Evolutionary conservation across 768 basidiomycete species (phyloP), one percentile per base, ranked within the genome.

Genomic region (Lactarius evosmus): DNA sequence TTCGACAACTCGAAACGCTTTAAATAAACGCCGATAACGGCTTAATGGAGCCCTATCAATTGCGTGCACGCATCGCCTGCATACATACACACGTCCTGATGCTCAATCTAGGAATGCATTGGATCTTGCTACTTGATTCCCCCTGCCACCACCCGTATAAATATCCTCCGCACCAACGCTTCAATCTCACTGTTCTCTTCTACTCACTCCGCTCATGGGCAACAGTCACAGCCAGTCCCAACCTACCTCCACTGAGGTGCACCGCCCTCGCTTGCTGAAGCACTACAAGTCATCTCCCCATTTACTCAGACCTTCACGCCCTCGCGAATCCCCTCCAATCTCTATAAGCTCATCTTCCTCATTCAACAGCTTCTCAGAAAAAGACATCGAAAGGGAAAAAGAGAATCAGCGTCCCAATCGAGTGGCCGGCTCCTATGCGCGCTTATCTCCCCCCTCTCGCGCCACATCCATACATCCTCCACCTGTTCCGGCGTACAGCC

Each of bases 231-330:
- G 27, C 17, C 56, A 66, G 51, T 65, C 64, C 2, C 51, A 40
- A 2, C 56, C 58, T 22, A 32, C 63, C 16, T 3, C 29, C 25
- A n/a, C 55, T 2, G 49, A 25, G 44, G 58, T 50, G 11, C 63
- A 8, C 8, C 58, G 25, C 41, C 59, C 66, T 22, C 58, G 65
- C 44, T 36, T 61, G 6, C 67, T 67, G 59, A 67, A 58, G 50
- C 66, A 61, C 41, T 60, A 61, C 60, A 67, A 67, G n/a, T 68
- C 67, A 7, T 36, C 61, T 17, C 65, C 67, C 14, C 63, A 58
- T 30, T 66, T 41, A 16, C 57, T 66, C 50, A 40, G 57, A 7
- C 59, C 27, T 32, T 60, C 46, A n/a, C 56, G 56, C 34, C 36
- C 58, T 16, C 64, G 41, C 17, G 58, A 56, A 14, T 52, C 63